Evolutionary conservation across 176 grass and related monocot species (phyloP).

Genomic region (Carex kokanica): DNA sequence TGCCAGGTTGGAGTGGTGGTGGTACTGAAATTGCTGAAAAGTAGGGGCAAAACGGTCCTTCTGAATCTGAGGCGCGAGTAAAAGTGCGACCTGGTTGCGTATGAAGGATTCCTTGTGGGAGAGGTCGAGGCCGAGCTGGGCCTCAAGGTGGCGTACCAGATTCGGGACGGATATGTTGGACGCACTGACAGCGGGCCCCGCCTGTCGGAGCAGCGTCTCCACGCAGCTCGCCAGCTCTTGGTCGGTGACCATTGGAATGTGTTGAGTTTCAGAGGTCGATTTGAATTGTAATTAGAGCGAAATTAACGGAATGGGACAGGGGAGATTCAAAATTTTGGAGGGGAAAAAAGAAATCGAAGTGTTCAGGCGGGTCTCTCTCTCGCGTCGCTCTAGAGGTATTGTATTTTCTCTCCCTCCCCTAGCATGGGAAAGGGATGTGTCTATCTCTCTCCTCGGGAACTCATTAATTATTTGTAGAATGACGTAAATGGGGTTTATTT

Average conservation of each 20-base stretch:
- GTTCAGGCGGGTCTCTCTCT: constrained; percentile 24
- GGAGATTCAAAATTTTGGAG: constrained; percentile 32
- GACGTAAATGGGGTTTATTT: not conserved
- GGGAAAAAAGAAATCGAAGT: constrained; percentile 41
- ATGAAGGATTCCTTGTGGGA: constrained; percentile 69
- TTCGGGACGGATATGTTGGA: constrained; percentile 41
- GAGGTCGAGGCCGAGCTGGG: constrained; percentile 77
- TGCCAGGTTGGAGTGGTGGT: constrained; percentile 10
- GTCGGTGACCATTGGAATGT: constrained; percentile 58
- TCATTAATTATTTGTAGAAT: not conserved
- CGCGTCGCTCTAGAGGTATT: not conserved
- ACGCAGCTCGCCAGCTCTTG: constrained; percentile 81
- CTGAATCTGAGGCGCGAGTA: constrained; percentile 38
- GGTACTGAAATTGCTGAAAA: constrained; percentile 53
- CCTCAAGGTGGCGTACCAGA: constrained; percentile 57
- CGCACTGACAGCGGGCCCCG: constrained; percentile 15
- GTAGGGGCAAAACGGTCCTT: constrained; percentile 44
- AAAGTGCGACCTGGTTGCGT: constrained; percentile 65
- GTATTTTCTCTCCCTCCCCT: not conserved
- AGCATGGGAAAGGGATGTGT: constrained; percentile 3
- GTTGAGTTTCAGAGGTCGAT: not conserved
- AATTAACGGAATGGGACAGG: not conserved
- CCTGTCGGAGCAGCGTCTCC: constrained; percentile 65
- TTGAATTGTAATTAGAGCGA: not conserved
- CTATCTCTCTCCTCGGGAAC: not conserved